Percentiles rank a stretch among this genome's conserved stretches.
Conservation (phyloP, 768 basidiomycete genomes). For the Russula lepida region DNA sequence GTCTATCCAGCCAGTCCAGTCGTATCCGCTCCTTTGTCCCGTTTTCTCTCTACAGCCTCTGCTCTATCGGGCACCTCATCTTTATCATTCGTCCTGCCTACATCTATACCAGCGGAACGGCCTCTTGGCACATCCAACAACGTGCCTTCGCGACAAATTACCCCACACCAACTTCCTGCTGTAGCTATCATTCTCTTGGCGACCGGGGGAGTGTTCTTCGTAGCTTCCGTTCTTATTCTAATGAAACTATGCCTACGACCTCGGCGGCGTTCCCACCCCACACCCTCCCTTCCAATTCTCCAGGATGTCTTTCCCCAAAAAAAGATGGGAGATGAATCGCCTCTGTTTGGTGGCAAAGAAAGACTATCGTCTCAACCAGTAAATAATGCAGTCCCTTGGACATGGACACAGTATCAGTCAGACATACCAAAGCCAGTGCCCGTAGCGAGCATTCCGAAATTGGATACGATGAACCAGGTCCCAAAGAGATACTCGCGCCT, state of each 20-base stretch:
- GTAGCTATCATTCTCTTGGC: conserved; percentile 45
- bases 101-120: conserved; percentile 11
- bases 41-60: background rate
- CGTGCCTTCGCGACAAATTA: conserved; percentile 9
- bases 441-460: background rate
- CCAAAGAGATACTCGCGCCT: conserved; percentile 11
- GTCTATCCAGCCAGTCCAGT: background rate
- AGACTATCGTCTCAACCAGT: conserved; percentile 38
- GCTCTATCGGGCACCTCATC: background rate
- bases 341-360: conserved; percentile 73
- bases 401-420: conserved; percentile 32
- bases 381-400: conserved; percentile 41
- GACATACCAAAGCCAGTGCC: conserved; percentile 16
- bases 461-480: background rate
- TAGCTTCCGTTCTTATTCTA: conserved; percentile 42
- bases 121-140: conserved; percentile 10
- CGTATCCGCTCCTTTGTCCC: background rate
- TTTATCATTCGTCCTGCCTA: background rate
- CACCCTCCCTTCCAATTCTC: conserved; percentile 68
- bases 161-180: conserved; percentile 35
- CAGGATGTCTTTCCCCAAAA: conserved; percentile 46
- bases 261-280: conserved; percentile 44
- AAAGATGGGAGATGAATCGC: conserved; percentile 50
- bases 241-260: conserved; percentile 43
- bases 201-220: conserved; percentile 41